Evolutionary conservation across 2,329 filamentous ascomycete genomes (phyloP), one percentile per base, ranked within the genome.

Genomic region (Phialocephala sp.): DNA sequence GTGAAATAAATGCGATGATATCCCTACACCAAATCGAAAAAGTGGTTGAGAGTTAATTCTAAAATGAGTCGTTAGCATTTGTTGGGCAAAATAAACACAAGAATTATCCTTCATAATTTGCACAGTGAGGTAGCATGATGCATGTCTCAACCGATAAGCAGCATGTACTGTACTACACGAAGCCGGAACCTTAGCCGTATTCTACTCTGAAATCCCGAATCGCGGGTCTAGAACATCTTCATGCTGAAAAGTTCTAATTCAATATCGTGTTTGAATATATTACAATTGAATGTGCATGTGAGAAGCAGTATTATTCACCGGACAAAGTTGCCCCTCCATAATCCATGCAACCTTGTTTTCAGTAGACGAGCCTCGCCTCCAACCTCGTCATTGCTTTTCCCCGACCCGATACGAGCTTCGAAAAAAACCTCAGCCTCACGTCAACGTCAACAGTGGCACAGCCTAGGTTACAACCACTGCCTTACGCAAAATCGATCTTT

Each of bases 1-100:
- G 77, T 83, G 54, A 78, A 83, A 77, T 87, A 81, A 75, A 70
- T 59, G 43, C 36, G 22, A 63, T 60, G 60, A 66, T 66, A 63
- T 57, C 64, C 58, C 50, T n/a, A 24, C 50, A 8, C 57, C 57
- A 22, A 67, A 67, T 68, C n/a, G 14, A 27, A 35, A 54, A 54
- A 32, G 27, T 54, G 50, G 4, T 54, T 15, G 11, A 62, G 62
- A 63, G 39, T 57, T 35, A 54, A 54, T 43, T 56, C 59, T 22
- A 63, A 64, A 66, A 55, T 24, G 54, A n/a, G 60, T 47, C 52
- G 62, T 55, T 64, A 58, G 62, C 52, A 62, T 55, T 58, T 67
- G 32, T 27, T 35, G 58, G 8, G 55, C 55, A 37, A 60, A 36
- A 54, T 59, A 41, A 37, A 62, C 24, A 55, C 32, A 50, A 59